A percentile compares a stretch with the other conserved stretches of the same genome.
Evolutionary conservation across 192 early-diverging fungal species (phyloP).

Genomic region (Piromyces finnis): DNA sequence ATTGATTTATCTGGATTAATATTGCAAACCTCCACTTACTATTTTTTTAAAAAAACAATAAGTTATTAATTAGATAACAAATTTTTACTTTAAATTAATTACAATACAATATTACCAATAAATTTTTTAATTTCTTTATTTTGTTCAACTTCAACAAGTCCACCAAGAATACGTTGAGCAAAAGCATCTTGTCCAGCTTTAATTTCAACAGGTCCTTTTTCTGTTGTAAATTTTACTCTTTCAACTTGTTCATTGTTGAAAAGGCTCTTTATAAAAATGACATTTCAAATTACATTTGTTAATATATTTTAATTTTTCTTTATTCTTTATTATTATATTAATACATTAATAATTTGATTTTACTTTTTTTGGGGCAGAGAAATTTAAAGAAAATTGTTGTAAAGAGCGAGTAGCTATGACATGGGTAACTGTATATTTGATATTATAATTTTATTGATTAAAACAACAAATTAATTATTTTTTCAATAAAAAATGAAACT

Average conservation of each 20-base stretch:
- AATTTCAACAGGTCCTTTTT: not conserved
- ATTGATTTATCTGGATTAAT: slow-evolving; percentile 89
- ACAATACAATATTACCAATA: not conserved
- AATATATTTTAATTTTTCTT: not conserved
- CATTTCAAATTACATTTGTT: not conserved
- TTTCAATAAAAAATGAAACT: too few relatives aligned
- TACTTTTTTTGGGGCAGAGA: not conserved
- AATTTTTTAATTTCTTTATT: not conserved
- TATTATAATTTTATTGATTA: too few relatives aligned
- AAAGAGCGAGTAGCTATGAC: not conserved
- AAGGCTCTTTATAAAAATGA: not conserved
- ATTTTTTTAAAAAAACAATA: not conserved
- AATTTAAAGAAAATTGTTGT: not conserved
- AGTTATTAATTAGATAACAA: too few relatives aligned
- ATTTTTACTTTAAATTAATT: too few relatives aligned
- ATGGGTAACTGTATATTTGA: not conserved
- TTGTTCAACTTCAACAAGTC: not conserved
- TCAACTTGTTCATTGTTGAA: not conserved
- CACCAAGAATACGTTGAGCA: not conserved
- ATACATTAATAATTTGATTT: not conserved
- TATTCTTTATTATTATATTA: not conserved
- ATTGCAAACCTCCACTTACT: slow-evolving; percentile 89
- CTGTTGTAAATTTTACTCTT: not conserved
- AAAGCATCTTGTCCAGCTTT: not conserved
- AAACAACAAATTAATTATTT: too few relatives aligned